Conservation (phyloP, 106 monocot species). For the Dioscorea zingiberensis region DNA sequence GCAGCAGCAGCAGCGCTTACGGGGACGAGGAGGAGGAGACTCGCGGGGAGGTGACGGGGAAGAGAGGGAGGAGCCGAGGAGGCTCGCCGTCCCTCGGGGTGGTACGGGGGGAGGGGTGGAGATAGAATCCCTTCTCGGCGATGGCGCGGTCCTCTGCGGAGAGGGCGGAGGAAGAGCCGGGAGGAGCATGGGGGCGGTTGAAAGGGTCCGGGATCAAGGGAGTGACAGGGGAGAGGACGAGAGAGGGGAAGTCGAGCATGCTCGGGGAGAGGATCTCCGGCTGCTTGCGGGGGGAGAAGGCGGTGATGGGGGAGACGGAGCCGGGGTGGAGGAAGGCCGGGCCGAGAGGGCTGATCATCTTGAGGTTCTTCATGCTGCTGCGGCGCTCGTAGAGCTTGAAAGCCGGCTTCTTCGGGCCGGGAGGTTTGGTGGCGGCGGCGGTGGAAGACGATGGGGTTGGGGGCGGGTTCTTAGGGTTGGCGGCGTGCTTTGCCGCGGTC, state of each 20-base stretch:
- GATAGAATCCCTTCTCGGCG: conserved; percentile 75
- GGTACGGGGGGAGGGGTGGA: conserved; percentile 78
- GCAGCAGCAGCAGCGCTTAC: no score
- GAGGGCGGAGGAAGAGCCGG: conserved; percentile 7
- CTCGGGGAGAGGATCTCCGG: conserved; percentile 77
- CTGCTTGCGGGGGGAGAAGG: conserved; percentile 31
- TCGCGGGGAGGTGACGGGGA: conserved; percentile 61
- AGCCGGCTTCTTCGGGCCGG: conserved; percentile 61
- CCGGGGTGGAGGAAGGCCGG: conserved; percentile 10
- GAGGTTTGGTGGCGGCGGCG: conserved; percentile 6
- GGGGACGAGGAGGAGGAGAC: conserved; percentile 13
- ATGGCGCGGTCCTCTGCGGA: conserved; percentile 64
- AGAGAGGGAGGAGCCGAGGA: conserved; percentile 79
- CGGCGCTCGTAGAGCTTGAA: conserved; percentile 99
- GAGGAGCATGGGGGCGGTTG: conserved; percentile 36
- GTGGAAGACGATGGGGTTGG: not conserved
- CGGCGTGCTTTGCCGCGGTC: conserved; percentile 30
- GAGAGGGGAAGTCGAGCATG: conserved; percentile 68
- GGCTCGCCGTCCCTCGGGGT: conserved; percentile 38
- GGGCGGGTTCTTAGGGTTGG: not conserved
- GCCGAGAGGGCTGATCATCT: conserved; percentile 56
- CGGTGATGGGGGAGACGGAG: not conserved
- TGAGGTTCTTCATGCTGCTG: conserved; percentile 63
- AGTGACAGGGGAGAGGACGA: conserved; percentile 77
- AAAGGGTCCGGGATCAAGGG: conserved; percentile 62